Percentiles rank a stretch among this genome's conserved stretches.
Evolutionary conservation across 1,139 yeast genomes (phyloP).

Genomic region (Starmera stellimalicola): DNA sequence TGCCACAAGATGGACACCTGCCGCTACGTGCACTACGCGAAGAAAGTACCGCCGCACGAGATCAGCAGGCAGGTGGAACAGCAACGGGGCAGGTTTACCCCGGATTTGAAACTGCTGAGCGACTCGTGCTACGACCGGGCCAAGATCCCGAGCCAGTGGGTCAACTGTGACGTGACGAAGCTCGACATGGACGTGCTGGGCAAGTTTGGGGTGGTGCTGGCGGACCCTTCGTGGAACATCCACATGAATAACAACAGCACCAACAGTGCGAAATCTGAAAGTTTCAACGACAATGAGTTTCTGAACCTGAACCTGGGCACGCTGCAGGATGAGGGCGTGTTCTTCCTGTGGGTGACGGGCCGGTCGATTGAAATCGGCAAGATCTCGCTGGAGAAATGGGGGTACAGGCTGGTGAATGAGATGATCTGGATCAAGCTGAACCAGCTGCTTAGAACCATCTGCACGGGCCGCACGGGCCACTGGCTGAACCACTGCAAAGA

Average conservation of each 20-base stretch:
- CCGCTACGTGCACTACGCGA: conserved; percentile 73
- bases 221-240: conserved; percentile 90
- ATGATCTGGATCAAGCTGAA: conserved; percentile 87
- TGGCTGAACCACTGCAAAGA: conserved; percentile 96
- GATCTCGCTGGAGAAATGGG: conserved; percentile 70
- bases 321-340: conserved; percentile 75
- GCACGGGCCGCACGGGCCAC: conserved; percentile 94
- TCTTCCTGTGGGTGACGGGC: conserved; percentile 91
- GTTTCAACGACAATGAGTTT: conserved; percentile 66
- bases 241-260: conserved; percentile 44
- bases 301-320: conserved; percentile 53
- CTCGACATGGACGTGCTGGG: conserved; percentile 66
- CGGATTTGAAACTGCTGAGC: conserved; percentile 8
- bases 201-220: conserved; percentile 76
- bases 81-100: too few relatives aligned
- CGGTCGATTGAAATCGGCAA: conserved; percentile 85
- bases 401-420: conserved; percentile 69
- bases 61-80: conserved; percentile 9
- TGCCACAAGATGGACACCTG: conserved; percentile 81
- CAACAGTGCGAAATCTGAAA: conserved; percentile 38
- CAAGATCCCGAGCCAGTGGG: conserved; percentile 67
- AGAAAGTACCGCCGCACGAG: conserved; percentile 36
- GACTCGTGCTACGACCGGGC: conserved; percentile 12
- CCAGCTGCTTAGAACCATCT: conserved; percentile 78
- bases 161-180: conserved; percentile 69